Conservation (phyloP, 2,329 filamentous ascomycete species). For the Purpureocillium lavendulum region DNA sequence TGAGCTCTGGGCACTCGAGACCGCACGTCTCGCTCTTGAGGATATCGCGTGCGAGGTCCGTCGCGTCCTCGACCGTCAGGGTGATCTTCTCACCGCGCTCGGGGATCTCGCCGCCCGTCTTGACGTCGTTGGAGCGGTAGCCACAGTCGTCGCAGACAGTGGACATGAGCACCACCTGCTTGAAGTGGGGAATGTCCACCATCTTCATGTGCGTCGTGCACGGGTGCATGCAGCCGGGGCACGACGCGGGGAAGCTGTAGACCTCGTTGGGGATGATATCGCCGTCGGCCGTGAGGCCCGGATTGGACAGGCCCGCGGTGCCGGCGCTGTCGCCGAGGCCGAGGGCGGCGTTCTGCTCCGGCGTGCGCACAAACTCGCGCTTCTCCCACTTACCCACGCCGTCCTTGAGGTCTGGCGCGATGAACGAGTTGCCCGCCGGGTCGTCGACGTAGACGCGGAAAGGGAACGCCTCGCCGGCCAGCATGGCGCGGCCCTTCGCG, state of each 20-base stretch:
- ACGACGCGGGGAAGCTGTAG: slow-evolving; percentile 85
- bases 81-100: slow-evolving; percentile 78
- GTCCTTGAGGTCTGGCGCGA: slow-evolving; percentile 76
- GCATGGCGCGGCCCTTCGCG: slow-evolving; percentile 64
- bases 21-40: slow-evolving; percentile 93
- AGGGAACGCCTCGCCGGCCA: slow-evolving; percentile 69
- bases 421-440: slow-evolving; percentile 92
- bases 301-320: slow-evolving; percentile 44
- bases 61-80: slow-evolving; percentile 57
- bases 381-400: slow-evolving; percentile 83
- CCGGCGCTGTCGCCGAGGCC: slow-evolving; percentile 62
- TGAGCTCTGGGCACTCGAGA: slow-evolving; percentile 78
- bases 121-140: slow-evolving; percentile 93
- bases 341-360: slow-evolving; percentile 79
- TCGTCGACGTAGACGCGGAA: slow-evolving; percentile 88
- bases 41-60: slow-evolving; percentile 84
- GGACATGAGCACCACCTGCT: slow-evolving; percentile 92
- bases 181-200: slow-evolving; percentile 96
- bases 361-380: slow-evolving; percentile 71
- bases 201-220: slow-evolving; percentile 97
- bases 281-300: slow-evolving; percentile 45
- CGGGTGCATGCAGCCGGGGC: slow-evolving; percentile 78
- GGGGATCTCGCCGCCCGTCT: slow-evolving; percentile 90
- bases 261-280: slow-evolving; percentile 91
- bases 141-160: slow-evolving; percentile 88